Evolutionary conservation across 1,284 basidiomycete species (phyloP).

Genomic region (Neolentinus lepideus): DNA sequence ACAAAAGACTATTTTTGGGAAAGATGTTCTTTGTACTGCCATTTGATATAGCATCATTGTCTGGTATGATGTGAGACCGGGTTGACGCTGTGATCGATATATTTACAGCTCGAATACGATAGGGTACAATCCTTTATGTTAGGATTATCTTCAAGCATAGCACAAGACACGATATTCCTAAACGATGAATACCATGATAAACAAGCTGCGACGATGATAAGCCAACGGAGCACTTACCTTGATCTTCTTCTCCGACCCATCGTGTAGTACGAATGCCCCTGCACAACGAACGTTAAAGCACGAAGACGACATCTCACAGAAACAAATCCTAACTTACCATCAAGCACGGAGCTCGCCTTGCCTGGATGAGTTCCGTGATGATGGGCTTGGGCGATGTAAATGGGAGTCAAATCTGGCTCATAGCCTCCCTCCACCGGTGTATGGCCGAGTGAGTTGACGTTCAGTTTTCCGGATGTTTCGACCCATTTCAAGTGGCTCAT

Average conservation of each 20-base stretch:
- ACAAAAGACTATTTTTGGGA: too few species aligned
- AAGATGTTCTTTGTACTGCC: too few species aligned
- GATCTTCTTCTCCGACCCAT: slow-evolving; percentile 37
- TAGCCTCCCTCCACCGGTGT: slow-evolving; percentile 60
- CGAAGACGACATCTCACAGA: neutral
- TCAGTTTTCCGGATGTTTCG: slow-evolving; percentile 34
- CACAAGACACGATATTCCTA: slow-evolving; percentile 39
- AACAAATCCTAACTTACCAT: slow-evolving; percentile 18
- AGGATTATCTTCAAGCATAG: slow-evolving; percentile 18
- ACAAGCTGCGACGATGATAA: neutral
- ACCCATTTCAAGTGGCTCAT: slow-evolving; percentile 56
- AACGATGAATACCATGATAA: neutral
- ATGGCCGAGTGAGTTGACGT: slow-evolving; percentile 33
- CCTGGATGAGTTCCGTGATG: slow-evolving; percentile 53
- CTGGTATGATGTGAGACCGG: too few species aligned
- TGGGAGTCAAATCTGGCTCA: slow-evolving; percentile 50
- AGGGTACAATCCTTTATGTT: neutral
- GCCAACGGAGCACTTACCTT: slow-evolving; percentile 25
- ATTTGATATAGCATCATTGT: too few species aligned
- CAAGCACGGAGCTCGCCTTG: slow-evolving; percentile 49
- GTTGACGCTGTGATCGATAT: too few species aligned
- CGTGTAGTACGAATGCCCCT: slow-evolving; percentile 44
- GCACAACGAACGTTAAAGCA: neutral
- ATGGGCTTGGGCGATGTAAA: slow-evolving; percentile 55
- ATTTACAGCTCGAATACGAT: too few species aligned